phyloP scores from a whole-genome alignment of 140 eudicot genomes.

The Ambrosia hybrid region DNA sequence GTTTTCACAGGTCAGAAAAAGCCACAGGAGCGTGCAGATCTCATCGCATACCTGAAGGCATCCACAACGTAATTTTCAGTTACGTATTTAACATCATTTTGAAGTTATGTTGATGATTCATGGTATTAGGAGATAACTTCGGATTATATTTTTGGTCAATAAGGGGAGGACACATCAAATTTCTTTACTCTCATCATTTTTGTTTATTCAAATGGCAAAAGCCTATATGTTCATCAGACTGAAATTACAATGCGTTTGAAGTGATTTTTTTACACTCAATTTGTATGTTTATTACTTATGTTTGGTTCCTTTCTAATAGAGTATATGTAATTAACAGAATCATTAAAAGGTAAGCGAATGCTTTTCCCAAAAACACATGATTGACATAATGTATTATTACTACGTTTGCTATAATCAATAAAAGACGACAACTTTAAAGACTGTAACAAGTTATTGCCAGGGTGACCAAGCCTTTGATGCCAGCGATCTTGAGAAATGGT shows the following conservation, averaged over 20 bases:
- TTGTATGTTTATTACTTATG: neutral
- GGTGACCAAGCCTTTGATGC: too few species aligned
- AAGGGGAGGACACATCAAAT: constrained; percentile 17
- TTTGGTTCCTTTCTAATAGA: neutral
- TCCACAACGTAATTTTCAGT: constrained; percentile 18
- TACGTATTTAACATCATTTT: neutral
- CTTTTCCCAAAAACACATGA: too few species aligned
- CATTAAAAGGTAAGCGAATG: too few species aligned
- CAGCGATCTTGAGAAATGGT: too few species aligned
- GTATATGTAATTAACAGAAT: too few species aligned
- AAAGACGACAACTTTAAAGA: too few species aligned
- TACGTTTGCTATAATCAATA: too few species aligned
- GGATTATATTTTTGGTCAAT: constrained; percentile 16
- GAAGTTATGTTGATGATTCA: constrained; percentile 11
- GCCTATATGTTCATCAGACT: neutral
- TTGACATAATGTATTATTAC: too few species aligned
- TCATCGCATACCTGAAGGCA: constrained; percentile 33
- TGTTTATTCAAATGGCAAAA: constrained; percentile 11
- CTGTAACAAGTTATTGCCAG: too few species aligned
- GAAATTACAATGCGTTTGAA: neutral
- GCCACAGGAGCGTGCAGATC: constrained; percentile 41
- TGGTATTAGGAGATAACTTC: constrained; percentile 10
- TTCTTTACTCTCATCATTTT: constrained; percentile 1
- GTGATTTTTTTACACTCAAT: neutral
- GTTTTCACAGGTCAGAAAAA: constrained; percentile 40